phyloP scores from a whole-genome alignment of 1,284 basidiomycete species.

The Heimioporus retisporus region DNA sequence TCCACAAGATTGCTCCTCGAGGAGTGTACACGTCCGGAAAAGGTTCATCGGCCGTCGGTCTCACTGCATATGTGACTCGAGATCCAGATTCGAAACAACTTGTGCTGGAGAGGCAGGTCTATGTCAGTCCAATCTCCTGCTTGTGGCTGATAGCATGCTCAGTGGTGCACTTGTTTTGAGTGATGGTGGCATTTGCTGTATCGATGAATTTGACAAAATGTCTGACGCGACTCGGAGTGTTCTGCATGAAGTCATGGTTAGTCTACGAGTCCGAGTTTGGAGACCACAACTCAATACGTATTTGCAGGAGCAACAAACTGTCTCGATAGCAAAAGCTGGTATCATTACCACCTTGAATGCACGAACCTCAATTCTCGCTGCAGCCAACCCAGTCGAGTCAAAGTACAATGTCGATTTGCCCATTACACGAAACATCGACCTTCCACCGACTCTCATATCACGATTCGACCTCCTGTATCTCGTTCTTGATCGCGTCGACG shows the following conservation, averaged over 20 bases:
- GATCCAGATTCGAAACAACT: constrained; percentile 99
- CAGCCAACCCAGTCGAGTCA: constrained; percentile 97
- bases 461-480: constrained; percentile 99
- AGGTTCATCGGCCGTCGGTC: constrained; percentile 97
- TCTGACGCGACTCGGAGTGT: constrained; percentile 97
- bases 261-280: constrained; percentile 30
- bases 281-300: constrained; percentile 13
- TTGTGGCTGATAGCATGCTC: constrained; percentile 14
- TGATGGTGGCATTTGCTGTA: constrained; percentile 97
- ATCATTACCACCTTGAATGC: constrained; percentile 99
- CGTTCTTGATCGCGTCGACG: constrained; percentile 96
- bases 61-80: constrained; percentile 98
- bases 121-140: background rate
- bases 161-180: constrained; percentile 97
- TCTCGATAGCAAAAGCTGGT: constrained; percentile 99
- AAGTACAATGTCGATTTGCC: constrained; percentile 94
- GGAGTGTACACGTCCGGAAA: constrained; percentile 98
- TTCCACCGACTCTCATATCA: constrained; percentile 98
- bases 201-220: constrained; percentile 75
- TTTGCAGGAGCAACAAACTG: constrained; percentile 95
- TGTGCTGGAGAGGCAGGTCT: constrained; percentile 88
- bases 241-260: constrained; percentile 98
- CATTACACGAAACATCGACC: constrained; percentile 90
- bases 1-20: constrained; percentile 98
- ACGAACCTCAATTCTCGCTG: constrained; percentile 96